phyloP scores from a whole-genome alignment of 2,329 filamentous ascomycete genomes.

The Cordyceps javanica region DNA sequence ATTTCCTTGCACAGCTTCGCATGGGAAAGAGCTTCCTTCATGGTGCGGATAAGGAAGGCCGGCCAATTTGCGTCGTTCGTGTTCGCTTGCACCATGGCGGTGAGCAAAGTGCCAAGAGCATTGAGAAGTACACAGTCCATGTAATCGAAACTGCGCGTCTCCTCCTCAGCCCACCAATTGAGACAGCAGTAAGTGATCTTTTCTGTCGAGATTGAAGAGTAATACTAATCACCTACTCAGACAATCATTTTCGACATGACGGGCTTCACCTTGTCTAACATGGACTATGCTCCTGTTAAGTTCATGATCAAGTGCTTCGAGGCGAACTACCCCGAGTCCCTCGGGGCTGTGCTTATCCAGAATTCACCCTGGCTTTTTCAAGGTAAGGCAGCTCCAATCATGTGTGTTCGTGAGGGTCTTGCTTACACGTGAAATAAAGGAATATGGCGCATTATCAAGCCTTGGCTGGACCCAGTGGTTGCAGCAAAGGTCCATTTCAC shows the following conservation, averaged over 20 bases:
- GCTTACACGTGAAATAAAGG: constrained; percentile 40
- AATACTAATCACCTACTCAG: constrained; percentile 38
- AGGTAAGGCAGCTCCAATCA: constrained; percentile 41
- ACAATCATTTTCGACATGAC: constrained; percentile 96
- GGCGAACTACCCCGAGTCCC: constrained; percentile 92
- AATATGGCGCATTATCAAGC: constrained; percentile 93
- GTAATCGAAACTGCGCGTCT: constrained; percentile 91
- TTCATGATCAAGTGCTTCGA: constrained; percentile 99
- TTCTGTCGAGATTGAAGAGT: not conserved
- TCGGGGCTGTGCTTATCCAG: constrained; percentile 87
- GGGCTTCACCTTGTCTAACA: constrained; percentile 86
- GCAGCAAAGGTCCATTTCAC: constrained; percentile 92
- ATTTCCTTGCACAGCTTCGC: constrained; percentile 77
- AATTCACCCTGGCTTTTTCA: constrained; percentile 97
- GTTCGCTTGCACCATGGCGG: constrained; percentile 75
- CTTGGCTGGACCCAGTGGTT: constrained; percentile 96
- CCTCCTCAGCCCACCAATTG: constrained; percentile 70
- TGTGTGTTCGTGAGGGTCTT: not conserved
- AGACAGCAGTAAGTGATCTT: constrained; percentile 73
- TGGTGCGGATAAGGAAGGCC: constrained; percentile 73
- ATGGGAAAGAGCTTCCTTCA: constrained; percentile 93
- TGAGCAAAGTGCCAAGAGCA: constrained; percentile 72
- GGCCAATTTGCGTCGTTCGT: constrained; percentile 81
- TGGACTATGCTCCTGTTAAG: constrained; percentile 96
- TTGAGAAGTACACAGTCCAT: constrained; percentile 89